A percentile compares a stretch with the other conserved stretches of the same genome.
phyloP scores from a whole-genome alignment of 192 early-diverging fungal species.

The Backusella tarrabulga region DNA sequence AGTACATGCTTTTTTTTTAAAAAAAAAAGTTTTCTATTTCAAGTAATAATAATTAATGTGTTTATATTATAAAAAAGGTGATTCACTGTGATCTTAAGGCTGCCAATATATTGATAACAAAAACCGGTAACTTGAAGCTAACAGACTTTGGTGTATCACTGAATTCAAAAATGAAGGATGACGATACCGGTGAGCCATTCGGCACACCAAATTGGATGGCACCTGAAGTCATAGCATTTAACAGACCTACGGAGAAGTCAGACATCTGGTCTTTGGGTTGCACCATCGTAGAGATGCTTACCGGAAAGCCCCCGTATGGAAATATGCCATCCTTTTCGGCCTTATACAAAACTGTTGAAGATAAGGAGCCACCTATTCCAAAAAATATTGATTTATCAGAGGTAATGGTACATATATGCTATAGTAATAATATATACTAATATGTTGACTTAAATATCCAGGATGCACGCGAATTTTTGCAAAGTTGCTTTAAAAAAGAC shows the following conservation, averaged over 20 bases:
- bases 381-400: conserved; percentile 59
- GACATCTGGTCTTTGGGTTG: conserved; percentile 97
- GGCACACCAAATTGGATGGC: conserved; percentile 92
- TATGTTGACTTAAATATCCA: background rate
- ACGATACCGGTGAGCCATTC: conserved; percentile 61
- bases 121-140: conserved; percentile 90
- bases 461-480: conserved; percentile 64
- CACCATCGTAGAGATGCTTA: conserved; percentile 89
- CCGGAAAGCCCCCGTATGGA: conserved; percentile 90
- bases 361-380: conserved; percentile 85
- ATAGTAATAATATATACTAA: too few relatives aligned
- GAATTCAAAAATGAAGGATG: conserved; percentile 70
- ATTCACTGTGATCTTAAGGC: conserved; percentile 95
- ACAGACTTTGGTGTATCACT: conserved; percentile 96
- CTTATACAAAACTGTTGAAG: conserved; percentile 91
- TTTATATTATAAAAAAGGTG: conserved; percentile 34
- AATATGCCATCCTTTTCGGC: conserved; percentile 84
- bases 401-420: background rate
- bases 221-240: conserved; percentile 87
- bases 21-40: background rate
- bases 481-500: conserved; percentile 83
- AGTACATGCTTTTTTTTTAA: background rate
- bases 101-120: conserved; percentile 94
- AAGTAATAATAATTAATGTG: background rate
- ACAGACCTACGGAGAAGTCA: conserved; percentile 81